Base-by-base conservation (phyloP, 148 eudicot species). In the Arctostaphylos glauca region DNA sequence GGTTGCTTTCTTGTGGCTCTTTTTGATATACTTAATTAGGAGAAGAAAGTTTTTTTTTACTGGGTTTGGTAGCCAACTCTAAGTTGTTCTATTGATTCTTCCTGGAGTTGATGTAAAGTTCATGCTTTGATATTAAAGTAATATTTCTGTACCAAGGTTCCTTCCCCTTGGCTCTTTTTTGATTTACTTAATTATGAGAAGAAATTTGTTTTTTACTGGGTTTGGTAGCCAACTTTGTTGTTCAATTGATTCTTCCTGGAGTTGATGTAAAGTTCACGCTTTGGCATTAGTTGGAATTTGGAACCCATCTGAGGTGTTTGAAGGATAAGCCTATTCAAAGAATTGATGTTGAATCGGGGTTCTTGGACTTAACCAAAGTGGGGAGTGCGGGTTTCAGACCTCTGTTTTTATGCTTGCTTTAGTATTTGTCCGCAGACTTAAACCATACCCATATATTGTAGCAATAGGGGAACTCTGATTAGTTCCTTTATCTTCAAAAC, bases 51-150 rank as follows among this genome's bases (percentile, higher is more conserved):
- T 8, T 21, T 5, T 53, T 38, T 78, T 49, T 49, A 4, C 23
- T 5, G 58, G 13, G 10, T 48, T 64, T 49, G 19, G 13, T 75
- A 10, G 60, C 79, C 79, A 76, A 76, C 60, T 52, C 6, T 14
- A 54, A 31, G 44, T 31, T 52, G 47, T 31, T 76, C 79, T 76
- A 38, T 15, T 76, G n/a, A 76, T 16, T 10, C 79, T 54, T 76
- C 25, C 46, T 25, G 18, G 46, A 54, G 80, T 38, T 56, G 15
- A 77, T 55, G 21, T 56, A 43, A 21, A 55, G 52, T 38, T 43
- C 49, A 41, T 43, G 80, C 50, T 77, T 38, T 43, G 19, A 9
- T 53, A 53, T 8, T 80, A 43, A 48, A 5, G 3, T 49, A 64
- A 9, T 50, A 2, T 8, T 68, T 60, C 38, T 31, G 38, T 31